phyloP scores from a whole-genome alignment of 108 stramenopile genomes.

The Stephanodiscus triporus region DNA sequence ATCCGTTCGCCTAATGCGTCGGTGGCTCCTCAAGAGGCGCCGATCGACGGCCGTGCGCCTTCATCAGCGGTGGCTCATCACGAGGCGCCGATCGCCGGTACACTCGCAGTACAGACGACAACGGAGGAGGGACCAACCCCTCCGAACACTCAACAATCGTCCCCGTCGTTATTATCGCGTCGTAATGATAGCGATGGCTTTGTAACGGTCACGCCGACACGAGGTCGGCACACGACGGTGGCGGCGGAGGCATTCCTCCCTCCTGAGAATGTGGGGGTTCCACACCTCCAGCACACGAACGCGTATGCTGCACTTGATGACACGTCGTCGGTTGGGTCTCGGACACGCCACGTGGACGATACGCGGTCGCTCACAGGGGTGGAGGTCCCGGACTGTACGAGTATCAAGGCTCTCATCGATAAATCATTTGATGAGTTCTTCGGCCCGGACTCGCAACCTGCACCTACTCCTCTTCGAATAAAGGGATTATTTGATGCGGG shows the following conservation, averaged over 20 bases:
- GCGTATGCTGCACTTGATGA: not conserved
- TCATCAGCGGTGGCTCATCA: too few species aligned
- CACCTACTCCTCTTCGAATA: not conserved
- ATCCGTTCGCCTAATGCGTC: too few species aligned
- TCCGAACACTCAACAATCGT: too few species aligned
- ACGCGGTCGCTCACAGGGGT: too few species aligned
- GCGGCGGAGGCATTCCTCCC: not conserved
- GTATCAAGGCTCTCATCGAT: not conserved
- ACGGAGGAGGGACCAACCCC: too few species aligned
- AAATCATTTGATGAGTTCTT: not conserved
- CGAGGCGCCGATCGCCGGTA: too few species aligned
- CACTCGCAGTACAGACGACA: not conserved
- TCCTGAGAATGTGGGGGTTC: not conserved
- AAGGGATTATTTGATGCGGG: not conserved
- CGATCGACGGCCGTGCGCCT: too few species aligned
- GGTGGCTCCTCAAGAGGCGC: too few species aligned
- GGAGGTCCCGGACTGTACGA: too few species aligned
- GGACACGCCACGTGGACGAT: too few species aligned
- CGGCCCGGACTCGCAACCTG: not conserved
- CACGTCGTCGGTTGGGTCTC: not conserved
- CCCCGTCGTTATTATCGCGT: not conserved
- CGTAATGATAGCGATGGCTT: not conserved
- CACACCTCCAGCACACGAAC: not conserved
- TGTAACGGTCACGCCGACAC: too few species aligned
- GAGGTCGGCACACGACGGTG: too few species aligned